Percentiles rank a stretch among this genome's conserved stretches.
phyloP scores from a whole-genome alignment of 2,329 filamentous ascomycete species.

The Cordyceps javanica region DNA sequence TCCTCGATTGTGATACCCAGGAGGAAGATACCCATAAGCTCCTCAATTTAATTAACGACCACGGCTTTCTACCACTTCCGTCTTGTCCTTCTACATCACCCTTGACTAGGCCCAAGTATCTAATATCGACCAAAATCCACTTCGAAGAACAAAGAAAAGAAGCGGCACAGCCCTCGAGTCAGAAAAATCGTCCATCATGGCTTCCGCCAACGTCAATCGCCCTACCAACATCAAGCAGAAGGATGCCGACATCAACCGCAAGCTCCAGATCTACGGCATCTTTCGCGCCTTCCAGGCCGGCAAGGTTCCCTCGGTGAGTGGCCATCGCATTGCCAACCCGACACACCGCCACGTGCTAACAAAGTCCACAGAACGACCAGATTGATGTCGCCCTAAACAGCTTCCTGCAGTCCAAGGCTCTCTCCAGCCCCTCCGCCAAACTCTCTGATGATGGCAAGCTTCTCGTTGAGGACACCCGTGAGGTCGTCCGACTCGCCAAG shows the following conservation, averaged over 20 bases:
- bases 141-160: neutral
- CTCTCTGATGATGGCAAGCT: conserved; percentile 76
- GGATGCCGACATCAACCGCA: conserved; percentile 83
- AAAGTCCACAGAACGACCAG: conserved; percentile 67
- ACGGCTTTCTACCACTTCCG: neutral
- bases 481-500: conserved; percentile 81
- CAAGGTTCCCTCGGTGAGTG: conserved; percentile 80
- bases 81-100: neutral
- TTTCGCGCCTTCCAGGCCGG: conserved; percentile 76
- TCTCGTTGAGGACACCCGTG: conserved; percentile 70
- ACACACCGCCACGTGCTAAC: conserved; percentile 12
- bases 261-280: conserved; percentile 94
- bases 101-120: conserved; percentile 9
- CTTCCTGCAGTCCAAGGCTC: conserved; percentile 64
- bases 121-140: neutral
- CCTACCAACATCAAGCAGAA: conserved; percentile 69
- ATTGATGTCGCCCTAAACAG: conserved; percentile 94
- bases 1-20: conserved; percentile 9
- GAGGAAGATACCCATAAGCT: neutral
- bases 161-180: too few relatives aligned
- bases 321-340: neutral
- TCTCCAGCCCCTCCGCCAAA: conserved; percentile 64
- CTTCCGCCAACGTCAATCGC: conserved; percentile 55
- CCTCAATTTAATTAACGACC: conserved; percentile 5
- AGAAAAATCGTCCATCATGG: conserved; percentile 13